These are phyloP conservation scores for Globisporangium spinosum DNA, from an alignment of 352 stramenopile species.

Conservation along the genomic window DNA sequence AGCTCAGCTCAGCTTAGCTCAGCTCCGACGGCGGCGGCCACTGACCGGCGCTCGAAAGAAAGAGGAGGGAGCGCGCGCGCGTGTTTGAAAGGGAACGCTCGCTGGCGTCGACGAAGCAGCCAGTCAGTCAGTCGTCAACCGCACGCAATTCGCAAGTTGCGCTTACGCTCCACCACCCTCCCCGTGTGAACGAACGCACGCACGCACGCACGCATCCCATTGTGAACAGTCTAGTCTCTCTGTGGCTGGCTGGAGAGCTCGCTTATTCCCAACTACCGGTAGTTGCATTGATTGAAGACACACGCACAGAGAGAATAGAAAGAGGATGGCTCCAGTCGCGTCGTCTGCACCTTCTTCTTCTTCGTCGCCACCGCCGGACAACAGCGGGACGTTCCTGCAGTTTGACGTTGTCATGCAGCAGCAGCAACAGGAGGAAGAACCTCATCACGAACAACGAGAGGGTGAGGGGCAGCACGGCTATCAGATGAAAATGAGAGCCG, in stretches of 20 bases:
- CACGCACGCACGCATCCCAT: too few species aligned
- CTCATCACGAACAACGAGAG: neutral
- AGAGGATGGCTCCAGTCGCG: neutral
- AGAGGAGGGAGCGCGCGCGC: neutral
- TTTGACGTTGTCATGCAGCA: neutral
- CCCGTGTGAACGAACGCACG: too few species aligned
- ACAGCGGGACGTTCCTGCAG: neutral
- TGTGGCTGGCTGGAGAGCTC: neutral
- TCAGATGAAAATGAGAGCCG: conserved; percentile 2
- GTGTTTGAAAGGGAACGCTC: neutral
- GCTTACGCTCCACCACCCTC: neutral
- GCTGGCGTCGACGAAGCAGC: neutral
- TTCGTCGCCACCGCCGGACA: neutral
- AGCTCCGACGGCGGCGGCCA: neutral
- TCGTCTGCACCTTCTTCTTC: neutral
- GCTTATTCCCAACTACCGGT: neutral
- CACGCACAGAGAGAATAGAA: neutral
- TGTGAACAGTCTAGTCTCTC: neutral
- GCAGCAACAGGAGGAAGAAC: neutral
- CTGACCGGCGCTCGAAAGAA: neutral
- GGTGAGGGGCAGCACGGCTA: neutral
- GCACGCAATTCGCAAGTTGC: neutral
- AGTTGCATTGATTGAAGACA: neutral
- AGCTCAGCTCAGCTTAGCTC: neutral
- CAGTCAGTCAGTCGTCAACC: neutral